Percentiles rank a stretch among this genome's conserved stretches.
These are phyloP conservation scores for Entomophthora muscae DNA, from an alignment of 371 early-diverging fungal genomes.

Conservation along the genomic window DNA sequence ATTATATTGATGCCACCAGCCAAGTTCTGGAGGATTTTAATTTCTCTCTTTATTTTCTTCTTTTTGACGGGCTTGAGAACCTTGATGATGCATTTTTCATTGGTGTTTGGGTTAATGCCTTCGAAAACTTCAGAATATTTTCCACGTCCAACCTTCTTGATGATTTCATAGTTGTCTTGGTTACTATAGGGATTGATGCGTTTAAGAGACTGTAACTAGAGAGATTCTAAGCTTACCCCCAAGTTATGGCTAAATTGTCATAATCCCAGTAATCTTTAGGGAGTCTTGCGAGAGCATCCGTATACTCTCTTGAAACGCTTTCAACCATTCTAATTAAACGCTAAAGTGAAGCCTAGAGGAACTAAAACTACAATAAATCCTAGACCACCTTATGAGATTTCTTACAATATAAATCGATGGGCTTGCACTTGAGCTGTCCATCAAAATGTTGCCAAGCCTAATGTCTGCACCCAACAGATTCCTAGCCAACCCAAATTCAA, in stretches of 20 bases:
- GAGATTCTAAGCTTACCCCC: constrained; percentile 51
- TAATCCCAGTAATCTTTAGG: constrained; percentile 92
- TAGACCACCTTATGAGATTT: background rate
- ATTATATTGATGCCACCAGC: constrained; percentile 89
- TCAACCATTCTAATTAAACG: constrained; percentile 1
- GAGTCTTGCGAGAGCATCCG: constrained; percentile 68
- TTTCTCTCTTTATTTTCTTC: constrained; percentile 98
- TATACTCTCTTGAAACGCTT: constrained; percentile 64
- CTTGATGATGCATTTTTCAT: constrained; percentile 90
- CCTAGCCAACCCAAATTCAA: background rate
- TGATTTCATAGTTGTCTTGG: constrained; percentile 94
- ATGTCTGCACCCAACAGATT: background rate
- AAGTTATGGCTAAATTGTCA: constrained; percentile 66
- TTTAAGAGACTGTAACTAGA: too few species aligned
- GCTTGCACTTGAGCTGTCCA: background rate
- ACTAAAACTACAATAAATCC: background rate
- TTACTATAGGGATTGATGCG: too few species aligned
- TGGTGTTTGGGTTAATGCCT: constrained; percentile 67
- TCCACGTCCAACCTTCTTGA: constrained; percentile 94
- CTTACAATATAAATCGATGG: background rate
- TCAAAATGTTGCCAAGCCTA: background rate
- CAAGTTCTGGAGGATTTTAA: constrained; percentile 94
- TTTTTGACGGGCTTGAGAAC: constrained; percentile 98
- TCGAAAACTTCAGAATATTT: constrained; percentile 99
- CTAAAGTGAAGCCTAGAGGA: background rate